Evolutionary conservation across 2,329 filamentous ascomycete species (phyloP).

Genomic region (Scytalidium lignicola): DNA sequence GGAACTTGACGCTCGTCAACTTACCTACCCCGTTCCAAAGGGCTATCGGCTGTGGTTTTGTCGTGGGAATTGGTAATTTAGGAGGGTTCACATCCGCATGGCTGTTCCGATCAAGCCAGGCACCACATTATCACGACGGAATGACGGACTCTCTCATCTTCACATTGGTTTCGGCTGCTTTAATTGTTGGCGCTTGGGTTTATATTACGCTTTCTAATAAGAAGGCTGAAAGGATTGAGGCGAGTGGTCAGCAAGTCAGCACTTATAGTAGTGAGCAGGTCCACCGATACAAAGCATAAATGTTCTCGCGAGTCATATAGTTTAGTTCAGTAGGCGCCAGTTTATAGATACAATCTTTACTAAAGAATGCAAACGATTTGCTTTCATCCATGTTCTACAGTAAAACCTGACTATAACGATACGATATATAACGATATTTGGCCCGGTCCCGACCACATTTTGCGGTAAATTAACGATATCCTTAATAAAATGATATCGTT

Average conservation of each 20-base stretch:
- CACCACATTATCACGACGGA: constrained; percentile 60
- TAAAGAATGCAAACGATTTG: no score
- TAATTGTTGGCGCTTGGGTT: constrained; percentile 4
- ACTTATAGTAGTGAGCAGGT: background rate
- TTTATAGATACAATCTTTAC: no score
- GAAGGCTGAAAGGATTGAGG: background rate
- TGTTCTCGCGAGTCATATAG: background rate
- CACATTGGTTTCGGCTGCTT: constrained; percentile 4
- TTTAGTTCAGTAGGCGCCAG: no score
- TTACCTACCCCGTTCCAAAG: constrained; percentile 56
- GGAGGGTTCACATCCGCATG: constrained; percentile 61
- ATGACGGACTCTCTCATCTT: constrained; percentile 11
- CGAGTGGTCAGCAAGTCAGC: background rate
- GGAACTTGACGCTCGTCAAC: constrained; percentile 62
- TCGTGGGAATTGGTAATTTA: constrained; percentile 64
- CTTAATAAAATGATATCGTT: no score
- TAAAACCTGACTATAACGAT: no score
- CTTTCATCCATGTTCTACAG: no score
- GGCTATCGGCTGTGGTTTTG: constrained; percentile 42
- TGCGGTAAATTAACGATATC: no score
- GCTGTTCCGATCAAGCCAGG: constrained; percentile 57
- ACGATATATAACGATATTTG: no score
- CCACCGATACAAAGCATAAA: background rate
- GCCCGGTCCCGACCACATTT: no score
- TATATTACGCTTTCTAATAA: constrained; percentile 8